These are phyloP conservation scores for Pseudomassariella vexata DNA, from an alignment of 2,329 filamentous ascomycete species.

Conservation along the genomic window DNA sequence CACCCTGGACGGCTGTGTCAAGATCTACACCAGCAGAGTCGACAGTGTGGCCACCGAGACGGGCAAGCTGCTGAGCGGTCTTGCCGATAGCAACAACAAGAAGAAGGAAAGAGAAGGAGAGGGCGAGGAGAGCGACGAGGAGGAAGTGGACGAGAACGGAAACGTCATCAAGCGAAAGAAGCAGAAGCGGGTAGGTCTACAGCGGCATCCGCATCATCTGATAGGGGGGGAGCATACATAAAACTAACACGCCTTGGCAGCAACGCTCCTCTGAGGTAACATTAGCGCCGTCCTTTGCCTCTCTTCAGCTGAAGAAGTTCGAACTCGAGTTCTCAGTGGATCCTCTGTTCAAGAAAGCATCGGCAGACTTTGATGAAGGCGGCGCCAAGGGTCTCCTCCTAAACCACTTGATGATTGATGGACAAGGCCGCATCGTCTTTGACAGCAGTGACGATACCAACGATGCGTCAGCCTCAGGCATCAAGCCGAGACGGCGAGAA, in stretches of 20 bases:
- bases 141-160: conserved; percentile 59
- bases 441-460: conserved; percentile 89
- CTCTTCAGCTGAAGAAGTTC: conserved; percentile 92
- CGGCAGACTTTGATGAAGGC: conserved; percentile 96
- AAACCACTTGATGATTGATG: conserved; percentile 95
- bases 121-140: conserved; percentile 62
- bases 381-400: conserved; percentile 91
- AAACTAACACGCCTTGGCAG: conserved; percentile 26
- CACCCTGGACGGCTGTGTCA: conserved; percentile 95
- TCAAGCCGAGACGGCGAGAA: conserved; percentile 29
- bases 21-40: conserved; percentile 97
- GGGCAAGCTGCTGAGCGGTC: conserved; percentile 84
- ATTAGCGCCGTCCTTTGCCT: conserved; percentile 78
- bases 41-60: conserved; percentile 98
- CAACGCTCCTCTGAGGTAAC: conserved; percentile 89
- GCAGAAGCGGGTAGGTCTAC: conserved; percentile 64
- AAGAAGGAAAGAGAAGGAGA: conserved; percentile 62
- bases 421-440: conserved; percentile 88
- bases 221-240: conserved; percentile 13
- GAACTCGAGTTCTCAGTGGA: conserved; percentile 96
- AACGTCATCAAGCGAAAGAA: conserved; percentile 52
- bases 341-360: conserved; percentile 98
- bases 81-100: conserved; percentile 80
- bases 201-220: background rate
- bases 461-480: conserved; percentile 39